phyloP scores from a whole-genome alignment of 306 rosid genomes.

The Boehmeria nivea region DNA sequence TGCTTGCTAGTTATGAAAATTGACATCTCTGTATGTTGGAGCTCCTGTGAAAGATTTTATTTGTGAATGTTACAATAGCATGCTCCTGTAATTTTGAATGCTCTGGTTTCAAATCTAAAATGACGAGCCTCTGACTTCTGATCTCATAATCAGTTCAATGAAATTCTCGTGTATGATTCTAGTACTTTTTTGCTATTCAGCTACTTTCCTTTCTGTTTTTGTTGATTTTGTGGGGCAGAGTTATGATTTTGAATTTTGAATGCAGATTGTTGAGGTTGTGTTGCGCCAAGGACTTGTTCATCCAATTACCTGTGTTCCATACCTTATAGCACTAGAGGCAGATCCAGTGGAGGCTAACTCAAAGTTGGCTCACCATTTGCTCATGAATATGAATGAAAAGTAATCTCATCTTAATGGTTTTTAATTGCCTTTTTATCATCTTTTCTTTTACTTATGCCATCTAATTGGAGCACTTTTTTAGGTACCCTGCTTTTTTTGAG shows the following conservation, averaged over 20 bases:
- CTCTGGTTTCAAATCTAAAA: neutral
- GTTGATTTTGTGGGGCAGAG: no score
- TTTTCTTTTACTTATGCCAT: constrained; percentile 8
- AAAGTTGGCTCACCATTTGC: constrained; percentile 89
- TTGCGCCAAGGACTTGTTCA: constrained; percentile 99
- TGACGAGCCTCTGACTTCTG: neutral
- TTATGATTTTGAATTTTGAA: neutral
- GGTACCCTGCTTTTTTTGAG: constrained; percentile 98
- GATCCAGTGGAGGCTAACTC: constrained; percentile 82
- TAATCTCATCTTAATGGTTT: constrained; percentile 31
- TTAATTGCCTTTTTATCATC: constrained; percentile 4
- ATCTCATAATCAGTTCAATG: no score
- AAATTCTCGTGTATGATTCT: no score
- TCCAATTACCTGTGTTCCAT: constrained; percentile 98
- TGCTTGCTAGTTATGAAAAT: neutral
- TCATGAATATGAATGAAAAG: constrained; percentile 97
- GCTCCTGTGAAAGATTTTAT: neutral
- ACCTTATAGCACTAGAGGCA: constrained; percentile 93
- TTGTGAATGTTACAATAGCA: no score
- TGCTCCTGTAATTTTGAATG: neutral
- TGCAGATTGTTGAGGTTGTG: constrained; percentile 93
- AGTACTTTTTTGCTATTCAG: no score
- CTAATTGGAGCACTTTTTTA: constrained; percentile 44
- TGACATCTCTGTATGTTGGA: neutral
- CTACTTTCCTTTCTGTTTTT: no score